Conservation (phyloP, 257 asterid genomes). For the Solanum ahanhuiri region DNA sequence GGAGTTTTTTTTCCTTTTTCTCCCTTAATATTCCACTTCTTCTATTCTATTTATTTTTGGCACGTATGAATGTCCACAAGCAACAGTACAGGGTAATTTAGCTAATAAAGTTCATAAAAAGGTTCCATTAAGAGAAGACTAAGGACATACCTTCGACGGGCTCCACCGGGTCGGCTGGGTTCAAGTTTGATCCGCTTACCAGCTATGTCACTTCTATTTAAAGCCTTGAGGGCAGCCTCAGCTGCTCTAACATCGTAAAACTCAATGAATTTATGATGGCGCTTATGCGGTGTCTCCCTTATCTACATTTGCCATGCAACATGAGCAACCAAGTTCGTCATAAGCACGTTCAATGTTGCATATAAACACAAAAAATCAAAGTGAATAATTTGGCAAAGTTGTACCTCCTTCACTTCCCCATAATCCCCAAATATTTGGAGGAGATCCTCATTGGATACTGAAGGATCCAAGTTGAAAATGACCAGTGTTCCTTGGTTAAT, state of each 20-base stretch:
- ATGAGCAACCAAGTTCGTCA: neutral
- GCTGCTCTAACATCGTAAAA: constrained; percentile 90
- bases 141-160: constrained; percentile 68
- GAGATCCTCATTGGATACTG: constrained; percentile 88
- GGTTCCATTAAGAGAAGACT: neutral
- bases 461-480: constrained; percentile 89
- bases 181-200: constrained; percentile 94
- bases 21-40: neutral
- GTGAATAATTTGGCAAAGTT: neutral
- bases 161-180: constrained; percentile 96
- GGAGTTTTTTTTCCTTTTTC: neutral
- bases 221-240: constrained; percentile 92
- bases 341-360: neutral
- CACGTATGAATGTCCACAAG: neutral
- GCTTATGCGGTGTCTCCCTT: constrained; percentile 91
- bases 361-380: neutral
- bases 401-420: constrained; percentile 98
- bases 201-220: constrained; percentile 81
- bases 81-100: neutral
- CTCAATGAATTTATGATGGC: constrained; percentile 95
- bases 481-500: constrained; percentile 95
- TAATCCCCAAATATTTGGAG: constrained; percentile 88
- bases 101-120: neutral
- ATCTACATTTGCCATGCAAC: constrained; percentile 34
- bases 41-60: neutral